phyloP scores from a whole-genome alignment of 2,329 filamentous ascomycete genomes.

The Mollisia scopiformis region DNA sequence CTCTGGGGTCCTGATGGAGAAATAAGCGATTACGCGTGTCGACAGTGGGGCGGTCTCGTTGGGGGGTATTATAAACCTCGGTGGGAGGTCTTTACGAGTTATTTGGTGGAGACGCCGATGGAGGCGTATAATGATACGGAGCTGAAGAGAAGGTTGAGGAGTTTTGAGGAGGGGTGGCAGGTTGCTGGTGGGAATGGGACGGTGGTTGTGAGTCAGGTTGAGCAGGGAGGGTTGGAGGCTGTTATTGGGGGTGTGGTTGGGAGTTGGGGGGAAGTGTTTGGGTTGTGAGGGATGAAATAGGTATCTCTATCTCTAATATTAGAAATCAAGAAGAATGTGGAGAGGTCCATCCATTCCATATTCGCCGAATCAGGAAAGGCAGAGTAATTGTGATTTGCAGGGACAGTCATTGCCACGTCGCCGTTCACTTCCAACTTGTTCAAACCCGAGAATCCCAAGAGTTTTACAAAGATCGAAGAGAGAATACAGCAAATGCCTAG shows the following conservation, averaged over 20 bases:
- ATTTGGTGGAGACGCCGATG: slow-evolving; percentile 32
- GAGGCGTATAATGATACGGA: slow-evolving; percentile 27
- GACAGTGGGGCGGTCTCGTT: slow-evolving; percentile 51
- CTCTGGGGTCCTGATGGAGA: slow-evolving; percentile 51
- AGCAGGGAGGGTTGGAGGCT: neutral
- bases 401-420: too few relatives aligned
- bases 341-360: too few relatives aligned
- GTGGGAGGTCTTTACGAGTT: slow-evolving; percentile 49
- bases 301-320: neutral
- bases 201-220: neutral
- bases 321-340: neutral
- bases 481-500: too few relatives aligned
- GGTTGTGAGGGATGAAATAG: neutral
- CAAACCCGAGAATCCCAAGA: too few relatives aligned
- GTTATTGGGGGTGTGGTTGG: neutral
- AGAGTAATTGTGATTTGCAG: too few relatives aligned
- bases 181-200: slow-evolving; percentile 2
- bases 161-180: slow-evolving; percentile 5
- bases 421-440: too few relatives aligned
- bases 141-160: slow-evolving; percentile 14
- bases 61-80: slow-evolving; percentile 48
- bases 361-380: too few relatives aligned
- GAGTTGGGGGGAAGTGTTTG: neutral
- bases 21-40: slow-evolving; percentile 53
- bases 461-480: too few relatives aligned